Conservation (phyloP, 1,139 yeast species). For the Ogataea hybrid region DNA sequence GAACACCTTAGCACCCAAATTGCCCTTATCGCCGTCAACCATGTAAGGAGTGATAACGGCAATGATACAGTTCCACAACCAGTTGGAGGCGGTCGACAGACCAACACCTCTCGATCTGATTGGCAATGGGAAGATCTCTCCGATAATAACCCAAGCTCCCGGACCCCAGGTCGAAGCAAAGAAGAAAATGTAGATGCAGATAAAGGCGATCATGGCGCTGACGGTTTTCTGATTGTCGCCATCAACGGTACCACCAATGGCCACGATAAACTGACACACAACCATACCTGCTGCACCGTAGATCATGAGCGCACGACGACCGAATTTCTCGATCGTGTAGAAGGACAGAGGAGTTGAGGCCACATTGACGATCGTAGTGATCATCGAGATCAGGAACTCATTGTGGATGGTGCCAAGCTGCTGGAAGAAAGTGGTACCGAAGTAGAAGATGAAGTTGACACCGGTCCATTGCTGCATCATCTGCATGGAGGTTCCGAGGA, state of each 20-base stretch:
- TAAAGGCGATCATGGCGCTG: constrained; percentile 44
- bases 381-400: constrained; percentile 46
- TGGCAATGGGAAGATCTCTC: constrained; percentile 58
- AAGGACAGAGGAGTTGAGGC: constrained; percentile 37
- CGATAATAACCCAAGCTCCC: constrained; percentile 52
- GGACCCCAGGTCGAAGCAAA: constrained; percentile 52
- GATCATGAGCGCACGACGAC: constrained; percentile 51
- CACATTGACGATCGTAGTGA: constrained; percentile 66
- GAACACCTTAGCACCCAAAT: constrained; percentile 66
- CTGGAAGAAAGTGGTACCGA: constrained; percentile 63
- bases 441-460: constrained; percentile 68
- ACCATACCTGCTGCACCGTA: constrained; percentile 60
- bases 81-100: constrained; percentile 35
- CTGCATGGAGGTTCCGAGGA: constrained; percentile 44
- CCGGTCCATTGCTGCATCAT: constrained; percentile 74
- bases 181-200: constrained; percentile 54
- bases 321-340: constrained; percentile 43
- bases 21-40: constrained; percentile 60
- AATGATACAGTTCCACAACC: constrained; percentile 40
- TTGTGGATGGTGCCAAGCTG: constrained; percentile 50
- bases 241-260: constrained; percentile 52
- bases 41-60: constrained; percentile 36
- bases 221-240: constrained; percentile 30
- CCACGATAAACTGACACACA: constrained; percentile 57
- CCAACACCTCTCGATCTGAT: constrained; percentile 49